Evolutionary conservation across 2,329 filamentous ascomycete genomes (phyloP).

Genomic region (Colletotrichum coccodes): DNA sequence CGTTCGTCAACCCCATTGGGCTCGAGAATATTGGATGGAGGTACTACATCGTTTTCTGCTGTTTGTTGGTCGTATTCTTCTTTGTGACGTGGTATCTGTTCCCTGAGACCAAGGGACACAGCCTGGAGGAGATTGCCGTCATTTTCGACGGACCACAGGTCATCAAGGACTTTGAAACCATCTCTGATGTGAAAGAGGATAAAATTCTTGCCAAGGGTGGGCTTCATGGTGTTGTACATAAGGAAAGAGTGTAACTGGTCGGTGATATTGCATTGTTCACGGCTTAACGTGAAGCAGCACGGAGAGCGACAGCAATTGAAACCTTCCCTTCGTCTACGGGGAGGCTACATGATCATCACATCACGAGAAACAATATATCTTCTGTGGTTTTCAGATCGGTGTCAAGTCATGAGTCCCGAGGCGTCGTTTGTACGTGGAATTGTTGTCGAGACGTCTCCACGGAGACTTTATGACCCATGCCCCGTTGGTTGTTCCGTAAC

Average conservation of each 20-base stretch:
- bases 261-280: not conserved
- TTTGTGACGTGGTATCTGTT: constrained; percentile 47
- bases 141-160: constrained; percentile 36
- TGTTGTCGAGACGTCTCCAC: not conserved
- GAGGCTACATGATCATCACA: no score
- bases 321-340: no score
- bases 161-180: constrained; percentile 14
- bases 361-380: no score
- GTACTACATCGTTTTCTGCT: constrained; percentile 51
- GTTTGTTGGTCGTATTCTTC: constrained; percentile 41
- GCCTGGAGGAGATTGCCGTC: constrained; percentile 42
- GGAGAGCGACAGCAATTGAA: not conserved
- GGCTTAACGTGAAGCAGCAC: not conserved
- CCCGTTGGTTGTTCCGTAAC: not conserved
- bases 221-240: constrained; percentile 11
- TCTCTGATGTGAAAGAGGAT: constrained; percentile 12
- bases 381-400: not conserved
- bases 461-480: not conserved
- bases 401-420: not conserved
- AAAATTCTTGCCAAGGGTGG: constrained; percentile 4
- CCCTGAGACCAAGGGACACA: constrained; percentile 41
- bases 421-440: not conserved
- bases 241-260: not conserved
- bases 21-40: constrained; percentile 50
- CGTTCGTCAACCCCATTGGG: constrained; percentile 50